Base-by-base conservation (phyloP, 352 stramenopile species). In the Pythium myriotylum region DNA sequence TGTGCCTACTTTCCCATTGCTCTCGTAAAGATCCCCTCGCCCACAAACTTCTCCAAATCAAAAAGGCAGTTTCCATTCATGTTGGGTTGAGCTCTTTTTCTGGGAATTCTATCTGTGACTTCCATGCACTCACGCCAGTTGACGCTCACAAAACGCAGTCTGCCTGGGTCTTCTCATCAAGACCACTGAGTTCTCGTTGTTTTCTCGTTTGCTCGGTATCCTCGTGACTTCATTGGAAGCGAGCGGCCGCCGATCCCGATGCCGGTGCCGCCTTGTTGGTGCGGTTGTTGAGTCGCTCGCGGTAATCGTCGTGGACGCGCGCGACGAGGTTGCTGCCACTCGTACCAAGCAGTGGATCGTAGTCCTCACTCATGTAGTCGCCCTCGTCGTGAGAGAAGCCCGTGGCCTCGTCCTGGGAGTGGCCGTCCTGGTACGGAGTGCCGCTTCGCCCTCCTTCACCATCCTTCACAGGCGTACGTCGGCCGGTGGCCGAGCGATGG, bases 231-330 rank as follows among this genome's bases (percentile, higher is more conserved):
- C 6, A 32, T 60, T 39, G 59, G 35, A 69, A 59, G 53, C 62
- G 62, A 1, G 54, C 52, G 19, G 54, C 54, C 14, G 53, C 41
- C 39, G 61, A 63, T 41, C 60, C 53, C 8, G 51, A 46, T 10
- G 53, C 19, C 7, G 53, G 29, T 19, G 61, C 54, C 27, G 62
- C 58, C 51, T 76, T 68, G 46, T 49, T 63, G 22, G 40, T 73
- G 16, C 74, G 81, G 43, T 83, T 78, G 53, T 72, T 89, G 56
- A 93, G 54, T 8, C 82, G 81, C 54, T 91, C 82, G 37, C 76
- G 78, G 50, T 92, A 93, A 55, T 90, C 81, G 35, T 89, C 77
- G 49, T 92, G 82, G 39, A 93, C 84, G 49, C 88, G 82, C 24
- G 73, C 77, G 46, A 93, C 70, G 37, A 93, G 71, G 41, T 79